phyloP scores from a whole-genome alignment of 192 early-diverging fungal genomes.

The Linderina pennispora region DNA sequence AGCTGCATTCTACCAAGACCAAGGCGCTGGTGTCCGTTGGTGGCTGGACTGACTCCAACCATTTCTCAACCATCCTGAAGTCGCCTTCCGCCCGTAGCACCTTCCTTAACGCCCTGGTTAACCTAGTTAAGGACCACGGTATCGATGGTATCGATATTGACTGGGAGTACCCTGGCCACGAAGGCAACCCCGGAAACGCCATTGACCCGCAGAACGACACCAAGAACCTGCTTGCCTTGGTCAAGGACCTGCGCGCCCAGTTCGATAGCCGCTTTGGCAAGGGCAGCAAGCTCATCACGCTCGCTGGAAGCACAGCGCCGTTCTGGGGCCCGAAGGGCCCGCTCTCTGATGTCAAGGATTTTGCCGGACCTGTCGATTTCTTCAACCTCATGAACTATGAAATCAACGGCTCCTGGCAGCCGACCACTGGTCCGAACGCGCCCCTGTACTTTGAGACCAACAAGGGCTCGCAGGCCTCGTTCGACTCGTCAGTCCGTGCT shows the following conservation, averaged over 20 bases:
- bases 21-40: slow-evolving; percentile 60
- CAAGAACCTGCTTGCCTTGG: slow-evolving; percentile 52
- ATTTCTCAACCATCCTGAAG: slow-evolving; percentile 50
- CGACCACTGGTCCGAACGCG: slow-evolving; percentile 52
- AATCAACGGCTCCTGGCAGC: slow-evolving; percentile 48
- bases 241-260: slow-evolving; percentile 50
- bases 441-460: slow-evolving; percentile 26
- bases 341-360: slow-evolving; percentile 46
- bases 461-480: slow-evolving; percentile 11
- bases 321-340: slow-evolving; percentile 48
- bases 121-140: slow-evolving; percentile 23
- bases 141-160: slow-evolving; percentile 60
- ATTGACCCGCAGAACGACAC: slow-evolving; percentile 50
- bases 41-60: slow-evolving; percentile 63
- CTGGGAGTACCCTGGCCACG: slow-evolving; percentile 55
- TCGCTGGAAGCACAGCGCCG: slow-evolving; percentile 53
- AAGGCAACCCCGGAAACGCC: slow-evolving; percentile 49
- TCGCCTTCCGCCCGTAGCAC: slow-evolving; percentile 12
- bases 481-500: slow-evolving; percentile 31
- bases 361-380: slow-evolving; percentile 51
- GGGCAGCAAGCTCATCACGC: slow-evolving; percentile 50
- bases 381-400: slow-evolving; percentile 67
- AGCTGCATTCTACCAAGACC: slow-evolving; percentile 1
- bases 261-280: slow-evolving; percentile 42
- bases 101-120: slow-evolving; percentile 30